These are phyloP conservation scores for Leccinum longicurvipes DNA, from an alignment of 768 basidiomycete genomes.

Conservation along the genomic window DNA sequence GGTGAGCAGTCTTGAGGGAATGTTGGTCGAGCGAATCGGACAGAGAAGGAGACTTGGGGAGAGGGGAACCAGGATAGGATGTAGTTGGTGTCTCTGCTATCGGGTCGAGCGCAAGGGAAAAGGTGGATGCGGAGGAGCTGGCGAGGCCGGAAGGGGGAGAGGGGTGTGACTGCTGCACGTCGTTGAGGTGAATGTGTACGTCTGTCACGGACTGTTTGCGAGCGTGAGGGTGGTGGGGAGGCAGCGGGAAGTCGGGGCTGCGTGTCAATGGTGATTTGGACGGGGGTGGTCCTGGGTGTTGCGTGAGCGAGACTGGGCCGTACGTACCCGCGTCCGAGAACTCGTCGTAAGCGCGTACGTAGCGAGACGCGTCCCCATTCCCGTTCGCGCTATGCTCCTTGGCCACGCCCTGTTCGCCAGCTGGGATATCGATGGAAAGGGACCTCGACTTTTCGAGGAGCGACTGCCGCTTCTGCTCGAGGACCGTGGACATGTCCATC, in stretches of 20 bases:
- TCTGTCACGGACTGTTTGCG: slow-evolving; percentile 70
- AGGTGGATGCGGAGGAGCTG: slow-evolving; percentile 45
- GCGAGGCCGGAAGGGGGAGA: slow-evolving; percentile 21
- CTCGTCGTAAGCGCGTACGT: slow-evolving; percentile 32
- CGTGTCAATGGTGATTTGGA: slow-evolving; percentile 39
- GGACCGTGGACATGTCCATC: slow-evolving; percentile 43
- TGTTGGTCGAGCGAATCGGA: slow-evolving; percentile 26
- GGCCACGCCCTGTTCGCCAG: slow-evolving; percentile 38
- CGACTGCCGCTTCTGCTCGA: slow-evolving; percentile 53
- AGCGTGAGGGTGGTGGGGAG: slow-evolving; percentile 70
- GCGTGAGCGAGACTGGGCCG: slow-evolving; percentile 5
- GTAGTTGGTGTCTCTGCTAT: slow-evolving; percentile 44
- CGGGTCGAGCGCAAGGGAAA: slow-evolving; percentile 47
- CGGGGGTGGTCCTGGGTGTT: neutral
- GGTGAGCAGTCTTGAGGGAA: slow-evolving; percentile 27
- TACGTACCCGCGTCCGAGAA: slow-evolving; percentile 24
- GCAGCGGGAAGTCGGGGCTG: slow-evolving; percentile 48
- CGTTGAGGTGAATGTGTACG: slow-evolving; percentile 38
- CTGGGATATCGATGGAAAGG: slow-evolving; percentile 60
- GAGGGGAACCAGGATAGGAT: slow-evolving; percentile 36
- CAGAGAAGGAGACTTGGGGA: slow-evolving; percentile 25
- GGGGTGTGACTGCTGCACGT: slow-evolving; percentile 21
- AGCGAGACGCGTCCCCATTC: slow-evolving; percentile 16
- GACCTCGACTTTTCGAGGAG: slow-evolving; percentile 53
- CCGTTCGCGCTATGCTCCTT: neutral